Base-by-base conservation (phyloP, 108 stramenopile genomes). In the Cyclotella distinguenda region DNA sequence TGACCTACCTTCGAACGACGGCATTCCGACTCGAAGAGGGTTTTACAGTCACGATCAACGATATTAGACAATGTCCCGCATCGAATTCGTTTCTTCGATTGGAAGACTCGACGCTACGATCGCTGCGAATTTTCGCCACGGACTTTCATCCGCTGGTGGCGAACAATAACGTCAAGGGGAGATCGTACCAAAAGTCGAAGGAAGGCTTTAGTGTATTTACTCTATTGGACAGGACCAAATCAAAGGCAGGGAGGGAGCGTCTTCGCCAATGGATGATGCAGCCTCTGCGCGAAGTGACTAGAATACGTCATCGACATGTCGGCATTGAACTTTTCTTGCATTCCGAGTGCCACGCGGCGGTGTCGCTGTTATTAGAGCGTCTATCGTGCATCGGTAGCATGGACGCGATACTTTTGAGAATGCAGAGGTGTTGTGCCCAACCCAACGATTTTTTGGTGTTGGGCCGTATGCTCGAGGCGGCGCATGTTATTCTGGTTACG, bases 171-270 rank as follows among this genome's bases (percentile, higher is more conserved):
- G n/a, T 52, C 30, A 71, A 64, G 15, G 65, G 66, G 11, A 28
- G 42, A 23, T 67, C 74, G 1, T 51, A 50, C 42, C 75, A 78
- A 13, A 81, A 78, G 23, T 68, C 87, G 42, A 98, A 98, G 58
- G 96, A 98, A 75, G 96, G 97, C 0, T 97, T 91, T 49, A 92
- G 90, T 44, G 62, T 98, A 33, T 97, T 87, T 66, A 85, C 91
- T 3, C 68, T 98, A 32, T 66, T 98, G 42, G 94, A 98, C 61
- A 71, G 94, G 26, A 95, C 94, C 22, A 82, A 70, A 36, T 81
- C 85, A 61, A 86, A 88, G 48, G 77, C 86, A 0, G 97, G 97
- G 0, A 81, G 82, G 26, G 79, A 87, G 59, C 68, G 86, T 15
- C 65, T 98, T 22, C 68, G 85, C n/a, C 88, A 96, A 47, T 93